Base-by-base conservation (phyloP, 2,329 filamentous ascomycete species). In the Fusarium nanum region DNA sequence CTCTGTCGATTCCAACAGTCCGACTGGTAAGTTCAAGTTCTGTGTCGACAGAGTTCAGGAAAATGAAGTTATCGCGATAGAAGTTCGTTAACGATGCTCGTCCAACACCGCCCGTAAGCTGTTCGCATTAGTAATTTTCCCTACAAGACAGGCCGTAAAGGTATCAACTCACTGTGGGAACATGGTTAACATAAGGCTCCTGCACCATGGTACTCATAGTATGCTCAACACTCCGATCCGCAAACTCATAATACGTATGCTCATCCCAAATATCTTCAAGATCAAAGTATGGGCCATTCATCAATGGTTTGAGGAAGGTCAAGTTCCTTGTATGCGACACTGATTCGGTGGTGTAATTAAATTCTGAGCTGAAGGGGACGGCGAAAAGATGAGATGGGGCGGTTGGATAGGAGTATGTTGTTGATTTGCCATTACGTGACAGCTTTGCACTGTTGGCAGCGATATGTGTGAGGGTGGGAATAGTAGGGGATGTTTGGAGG, bases 151-250 rank as follows among this genome's bases (percentile, higher is more conserved):
- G 28, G 28, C 28, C 28, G 12, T 1, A 7, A 30, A 7, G 12
- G 28, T 14, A 12, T 30, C 12, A 13, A 7, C 85, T 82, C 73
- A 89, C 84, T 0, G 91, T 93, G 0, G 91, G 90, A 3, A 93
- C 83, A 75, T 94, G 91, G 75, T 94, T 94, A 2, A 94, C 92
- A 73, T 94, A 93, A 3, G 92, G 92, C 76, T 93, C 88, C 49
- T 89, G 84, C 3, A 93, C 91, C 92, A 94, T 94, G 0, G 92
- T 94, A n/a, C 84, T 84, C 92, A 94, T 94, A 0, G 92, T 94
- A 68, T 88, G 87, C 66, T 88, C 88, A 0, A 93, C 91, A 4
- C 87, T 88, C 13, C 91, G 85, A 58, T 89, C 87, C 2, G 79
- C 87, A 76, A 94, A 94, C 76, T 94, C 91, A 71, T 86, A 91